A percentile compares a stretch with the other conserved stretches of the same genome.
These are phyloP conservation scores for Rhododendron ovatum DNA, from an alignment of 148 eudicot genomes.

Conservation along the genomic window DNA sequence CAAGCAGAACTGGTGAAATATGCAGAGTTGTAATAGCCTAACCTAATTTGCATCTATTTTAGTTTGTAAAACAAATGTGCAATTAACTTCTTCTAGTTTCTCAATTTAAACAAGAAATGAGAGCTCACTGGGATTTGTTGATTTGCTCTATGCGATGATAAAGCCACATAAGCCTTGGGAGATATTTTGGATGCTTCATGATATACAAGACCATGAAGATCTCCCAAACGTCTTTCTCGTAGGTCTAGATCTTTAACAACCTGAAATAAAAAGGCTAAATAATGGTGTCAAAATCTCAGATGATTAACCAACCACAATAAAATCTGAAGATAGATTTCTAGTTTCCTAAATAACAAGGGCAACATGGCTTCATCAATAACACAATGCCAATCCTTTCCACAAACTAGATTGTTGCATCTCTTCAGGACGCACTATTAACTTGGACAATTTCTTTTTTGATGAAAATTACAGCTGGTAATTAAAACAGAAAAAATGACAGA, in stretches of 20 bases:
- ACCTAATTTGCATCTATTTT: background rate
- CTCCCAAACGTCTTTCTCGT: conserved; percentile 86
- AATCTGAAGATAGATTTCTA: background rate
- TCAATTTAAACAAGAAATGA: no score
- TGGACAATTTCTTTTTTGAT: background rate
- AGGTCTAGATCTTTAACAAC: conserved; percentile 56
- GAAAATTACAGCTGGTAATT: background rate
- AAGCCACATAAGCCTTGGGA: conserved; percentile 58
- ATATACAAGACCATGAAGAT: conserved; percentile 66
- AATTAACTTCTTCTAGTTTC: background rate
- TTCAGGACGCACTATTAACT: background rate
- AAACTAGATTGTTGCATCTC: background rate
- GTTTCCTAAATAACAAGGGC: background rate
- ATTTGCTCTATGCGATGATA: background rate
- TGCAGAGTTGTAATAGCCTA: background rate
- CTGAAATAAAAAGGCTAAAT: conserved; percentile 29
- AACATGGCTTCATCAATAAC: background rate
- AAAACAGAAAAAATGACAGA: background rate
- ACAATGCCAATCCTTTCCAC: background rate
- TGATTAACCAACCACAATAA: background rate
- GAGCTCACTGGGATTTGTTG: no score
- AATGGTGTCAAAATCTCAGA: background rate
- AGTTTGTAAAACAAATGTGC: background rate
- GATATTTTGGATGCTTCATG: conserved; percentile 44
- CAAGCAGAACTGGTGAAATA: background rate